Evolutionary conservation across 2,329 filamentous ascomycete species (phyloP), one percentile per base, ranked within the genome.

Genomic region (Graphilbum ipis-grandicollis): DNA sequence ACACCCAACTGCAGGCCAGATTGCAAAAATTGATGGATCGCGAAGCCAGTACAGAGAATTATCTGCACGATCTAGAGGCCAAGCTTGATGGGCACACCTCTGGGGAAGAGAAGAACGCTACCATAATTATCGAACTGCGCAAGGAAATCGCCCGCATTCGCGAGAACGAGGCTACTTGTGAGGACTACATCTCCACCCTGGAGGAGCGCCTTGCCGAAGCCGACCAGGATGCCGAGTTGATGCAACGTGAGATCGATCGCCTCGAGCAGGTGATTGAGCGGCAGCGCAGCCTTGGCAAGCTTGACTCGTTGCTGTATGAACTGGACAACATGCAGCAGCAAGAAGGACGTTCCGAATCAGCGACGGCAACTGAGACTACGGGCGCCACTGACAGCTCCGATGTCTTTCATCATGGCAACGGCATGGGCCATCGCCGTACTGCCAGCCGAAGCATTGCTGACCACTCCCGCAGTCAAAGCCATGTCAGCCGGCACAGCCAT

Each of bases 181-280:
- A 98, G 54, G 90, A 96, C 46, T 98, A 98, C 55, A 96, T 98
- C 37, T 93, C 88, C 1, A 96, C 86, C 0, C 63, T 98, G 10
- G 90, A 98, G 53, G 90, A 96, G 58, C 79, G 88, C 18, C 69
- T 98, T 9, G 90, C 90, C 1, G 90, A 98, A 56, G 79, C 88
- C 3, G 90, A 98, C 50, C 88, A 96, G 55, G 90, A 98, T 52
- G 75, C 83, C 31, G 90, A 96, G 54, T 63, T 94, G 42, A 94
- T 98, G 88, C 85, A 93, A 54, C 82, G 88, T 26, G 90, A 98
- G 51, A 82, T 98, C 44, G 83, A 94, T 50, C 75, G 88, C 25
- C 66, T 98, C 12, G 90, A 96, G 56, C 83, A 93, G 55, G 84
- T 98, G 8, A 75, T 98, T 36, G 88, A 96, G 56, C 81, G 92